These are phyloP conservation scores for Moesziomyces antarcticus DNA, from an alignment of 1,284 basidiomycete genomes.

Conservation along the genomic window DNA sequence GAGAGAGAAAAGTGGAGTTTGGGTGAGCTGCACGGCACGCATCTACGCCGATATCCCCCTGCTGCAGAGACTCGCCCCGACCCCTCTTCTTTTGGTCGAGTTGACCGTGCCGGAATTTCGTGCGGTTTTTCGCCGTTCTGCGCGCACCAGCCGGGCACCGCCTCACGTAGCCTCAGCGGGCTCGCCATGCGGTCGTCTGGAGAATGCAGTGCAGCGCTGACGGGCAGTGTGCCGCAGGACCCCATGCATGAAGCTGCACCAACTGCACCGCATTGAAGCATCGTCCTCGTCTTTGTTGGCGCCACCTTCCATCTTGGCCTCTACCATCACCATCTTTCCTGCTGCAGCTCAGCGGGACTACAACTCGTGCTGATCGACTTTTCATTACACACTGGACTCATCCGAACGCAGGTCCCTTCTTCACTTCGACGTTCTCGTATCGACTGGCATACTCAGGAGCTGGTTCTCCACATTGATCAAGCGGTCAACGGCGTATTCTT, in stretches of 20 bases:
- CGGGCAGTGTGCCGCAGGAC: not conserved
- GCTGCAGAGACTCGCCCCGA: not conserved
- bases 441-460: conserved; percentile 4
- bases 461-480: conserved; percentile 2
- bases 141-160: too few species aligned
- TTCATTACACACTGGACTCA: too few species aligned
- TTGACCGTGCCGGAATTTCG: not conserved
- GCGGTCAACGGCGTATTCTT: too few species aligned
- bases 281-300: not conserved
- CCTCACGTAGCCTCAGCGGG: too few species aligned
- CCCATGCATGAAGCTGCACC: not conserved
- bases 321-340: too few species aligned
- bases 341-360: too few species aligned
- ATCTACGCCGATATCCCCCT: not conserved
- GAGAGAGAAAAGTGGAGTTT: not conserved
- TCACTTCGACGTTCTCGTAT: not conserved
- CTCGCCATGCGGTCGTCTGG: not conserved
- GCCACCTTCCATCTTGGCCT: too few species aligned
- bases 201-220: not conserved
- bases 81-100: not conserved
- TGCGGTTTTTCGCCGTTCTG: not conserved
- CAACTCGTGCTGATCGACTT: too few species aligned
- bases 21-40: not conserved
- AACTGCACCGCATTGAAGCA: not conserved
- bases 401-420: too few species aligned